Evolutionary conservation across 805 yeast genomes (phyloP).

Genomic region (Kodamaea laetipori): DNA sequence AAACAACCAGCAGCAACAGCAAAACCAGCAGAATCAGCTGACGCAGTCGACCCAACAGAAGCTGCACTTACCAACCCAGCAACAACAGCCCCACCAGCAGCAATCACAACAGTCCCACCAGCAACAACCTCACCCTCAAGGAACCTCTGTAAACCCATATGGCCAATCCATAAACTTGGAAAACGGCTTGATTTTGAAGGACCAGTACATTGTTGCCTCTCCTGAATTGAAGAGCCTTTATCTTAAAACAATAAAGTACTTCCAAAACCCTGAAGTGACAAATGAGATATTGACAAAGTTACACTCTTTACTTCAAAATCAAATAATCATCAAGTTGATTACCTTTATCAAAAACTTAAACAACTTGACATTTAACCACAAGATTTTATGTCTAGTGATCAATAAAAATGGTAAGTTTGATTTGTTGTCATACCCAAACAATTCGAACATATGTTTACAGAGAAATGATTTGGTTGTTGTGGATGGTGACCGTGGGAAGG

Average conservation of each 20-base stretch:
- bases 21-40: slow-evolving; percentile 16
- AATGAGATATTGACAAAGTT: slow-evolving; percentile 29
- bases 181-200: slow-evolving; percentile 61
- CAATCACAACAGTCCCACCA: slow-evolving; percentile 6
- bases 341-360: slow-evolving; percentile 43
- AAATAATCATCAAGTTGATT: slow-evolving; percentile 33
- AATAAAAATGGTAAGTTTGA: slow-evolving; percentile 70
- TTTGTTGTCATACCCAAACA: slow-evolving; percentile 64
- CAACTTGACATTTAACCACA: slow-evolving; percentile 43
- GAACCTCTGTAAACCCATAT: slow-evolving; percentile 1
- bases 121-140: slow-evolving; percentile 4
- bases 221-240: slow-evolving; percentile 54
- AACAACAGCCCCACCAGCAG: neutral
- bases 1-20: slow-evolving; percentile 14
- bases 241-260: slow-evolving; percentile 53
- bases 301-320: slow-evolving; percentile 27
- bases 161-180: slow-evolving; percentile 47
- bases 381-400: slow-evolving; percentile 50
- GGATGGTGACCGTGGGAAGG: slow-evolving; percentile 86
- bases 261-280: slow-evolving; percentile 38
- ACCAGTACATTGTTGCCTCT: slow-evolving; percentile 60
- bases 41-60: slow-evolving; percentile 13
- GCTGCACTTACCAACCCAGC: slow-evolving; percentile 1
- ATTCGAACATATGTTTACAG: slow-evolving; percentile 59
- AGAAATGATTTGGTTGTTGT: slow-evolving; percentile 70